Evolutionary conservation across 495 filamentous ascomycete genomes (phyloP), one percentile per base, ranked within the genome.

Genomic region (Aspergillus egyptiacus): DNA sequence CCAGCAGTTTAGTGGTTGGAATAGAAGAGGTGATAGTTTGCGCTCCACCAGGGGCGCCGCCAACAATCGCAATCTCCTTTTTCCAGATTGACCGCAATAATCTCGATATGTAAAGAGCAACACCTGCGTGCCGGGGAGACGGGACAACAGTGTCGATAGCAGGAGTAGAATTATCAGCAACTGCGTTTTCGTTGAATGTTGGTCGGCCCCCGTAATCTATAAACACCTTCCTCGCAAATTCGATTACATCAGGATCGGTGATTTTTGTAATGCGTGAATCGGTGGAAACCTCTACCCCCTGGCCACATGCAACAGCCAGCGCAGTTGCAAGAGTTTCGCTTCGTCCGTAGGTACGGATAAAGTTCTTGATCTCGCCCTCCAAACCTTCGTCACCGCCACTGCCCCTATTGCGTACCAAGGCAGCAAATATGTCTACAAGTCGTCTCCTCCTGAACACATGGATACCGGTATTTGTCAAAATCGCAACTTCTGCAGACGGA

Each of bases 221-320:
- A 59, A 94, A 96, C 3, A 83, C 85, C 57, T 85, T 85, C 50
- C 89, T 80, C 5, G 93, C 93, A 36, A 81, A 77, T 55, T 93
- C 88, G 17, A 91, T 70, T 17, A 95, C 84, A 30, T 86, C 77
- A 1, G 86, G 84, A 57, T 96, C 93, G n/a, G 78, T 83, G 42
- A 89, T 76, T 43, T 74, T 76, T 0, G 79, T 76, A 0, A 89
- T 71, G 39, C 87, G 80, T 19, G 79, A 74, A 45, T 89, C 85
- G 0, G 82, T 74, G 0, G 81, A 80, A 35, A 90, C 75, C 56
- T 91, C 89, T 18, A 83, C 78, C 14, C 87, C 89, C 62, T 95
- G 89, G 10, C 91, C 89, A 62, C 93, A 99, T 11, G 90, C 90
- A n/a, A 97, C 93, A 7, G 94, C 94, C 17, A 99, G 74, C 8